Conservation (phyloP, 495 filamentous ascomycete species). For the Tuber magnatum region DNA sequence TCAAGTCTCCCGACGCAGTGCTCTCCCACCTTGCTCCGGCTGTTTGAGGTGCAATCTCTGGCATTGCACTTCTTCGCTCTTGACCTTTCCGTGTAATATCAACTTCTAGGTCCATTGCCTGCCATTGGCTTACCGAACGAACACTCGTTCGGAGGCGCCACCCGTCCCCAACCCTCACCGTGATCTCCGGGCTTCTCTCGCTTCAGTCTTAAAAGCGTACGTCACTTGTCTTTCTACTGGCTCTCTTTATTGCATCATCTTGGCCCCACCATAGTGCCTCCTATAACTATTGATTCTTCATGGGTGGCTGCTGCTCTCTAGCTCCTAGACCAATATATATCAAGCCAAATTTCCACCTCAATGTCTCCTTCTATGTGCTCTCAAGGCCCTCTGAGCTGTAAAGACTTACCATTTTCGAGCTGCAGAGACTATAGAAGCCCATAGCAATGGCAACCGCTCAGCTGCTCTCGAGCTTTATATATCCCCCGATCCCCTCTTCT, state of each 20-base stretch:
- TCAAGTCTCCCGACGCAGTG: neutral
- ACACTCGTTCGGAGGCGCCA: neutral
- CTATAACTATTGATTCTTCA: neutral
- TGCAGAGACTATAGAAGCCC: neutral
- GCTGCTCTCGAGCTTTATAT: constrained; percentile 29
- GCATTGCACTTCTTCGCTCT: neutral
- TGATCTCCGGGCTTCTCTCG: neutral
- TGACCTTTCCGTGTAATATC: neutral
- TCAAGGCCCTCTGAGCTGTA: neutral
- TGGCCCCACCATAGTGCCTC: constrained; percentile 5
- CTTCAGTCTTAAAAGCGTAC: constrained; percentile 10
- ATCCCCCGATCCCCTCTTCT: constrained; percentile 27
- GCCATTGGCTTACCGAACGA: neutral
- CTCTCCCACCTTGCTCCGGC: neutral
- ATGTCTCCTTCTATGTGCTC: neutral
- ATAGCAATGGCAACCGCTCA: constrained; percentile 27
- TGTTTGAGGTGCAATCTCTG: neutral
- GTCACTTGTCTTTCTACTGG: constrained; percentile 15
- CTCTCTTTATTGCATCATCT: constrained; percentile 21
- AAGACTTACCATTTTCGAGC: constrained; percentile 17
- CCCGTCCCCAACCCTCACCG: neutral
- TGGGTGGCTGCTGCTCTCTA: neutral
- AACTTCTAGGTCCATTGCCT: neutral
- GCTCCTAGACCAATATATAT: neutral
- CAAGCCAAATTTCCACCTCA: neutral